Conservation (phyloP, 306 rosid species). For the Cicer pinnatifidum region DNA sequence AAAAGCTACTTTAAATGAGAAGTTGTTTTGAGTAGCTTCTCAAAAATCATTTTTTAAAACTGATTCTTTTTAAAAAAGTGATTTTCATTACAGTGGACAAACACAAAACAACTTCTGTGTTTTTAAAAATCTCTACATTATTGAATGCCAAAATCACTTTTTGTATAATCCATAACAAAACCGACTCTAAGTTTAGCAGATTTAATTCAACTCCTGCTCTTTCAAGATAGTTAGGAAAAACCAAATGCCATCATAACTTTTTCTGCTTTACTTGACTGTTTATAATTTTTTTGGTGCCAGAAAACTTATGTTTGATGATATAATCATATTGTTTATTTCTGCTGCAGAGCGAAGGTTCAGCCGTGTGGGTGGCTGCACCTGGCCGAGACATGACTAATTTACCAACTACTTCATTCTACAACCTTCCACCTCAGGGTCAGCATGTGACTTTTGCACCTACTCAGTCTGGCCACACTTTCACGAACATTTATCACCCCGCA, state of each 20-base stretch:
- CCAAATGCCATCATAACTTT: not conserved
- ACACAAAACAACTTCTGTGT: too few relatives aligned
- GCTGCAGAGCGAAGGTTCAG: constrained; percentile 84
- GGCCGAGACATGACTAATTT: constrained; percentile 83
- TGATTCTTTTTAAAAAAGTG: too few relatives aligned
- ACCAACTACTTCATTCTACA: constrained; percentile 85
- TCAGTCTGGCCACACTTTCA: constrained; percentile 78
- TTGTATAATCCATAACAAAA: not conserved
- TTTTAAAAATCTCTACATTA: too few relatives aligned
- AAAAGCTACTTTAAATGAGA: too few relatives aligned
- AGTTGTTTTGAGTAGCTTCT: too few relatives aligned
- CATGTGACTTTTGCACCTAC: constrained; percentile 88
- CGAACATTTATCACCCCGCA: constrained; percentile 89
- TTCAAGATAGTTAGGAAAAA: constrained; percentile 28
- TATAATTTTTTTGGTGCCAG: constrained; percentile 4
- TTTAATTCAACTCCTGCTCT: constrained; percentile 1
- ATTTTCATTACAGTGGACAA: too few relatives aligned
- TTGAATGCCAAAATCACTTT: too few relatives aligned
- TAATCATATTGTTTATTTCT: constrained; percentile 38
- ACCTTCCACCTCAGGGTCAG: constrained; percentile 85
- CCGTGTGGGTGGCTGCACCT: constrained; percentile 94
- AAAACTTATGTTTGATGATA: constrained; percentile 30
- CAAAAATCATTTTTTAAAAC: too few relatives aligned
- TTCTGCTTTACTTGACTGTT: not conserved
- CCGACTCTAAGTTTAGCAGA: constrained; percentile 12